phyloP scores from a whole-genome alignment of 768 basidiomycete species.

The Phlegmacium glaucopus region DNA sequence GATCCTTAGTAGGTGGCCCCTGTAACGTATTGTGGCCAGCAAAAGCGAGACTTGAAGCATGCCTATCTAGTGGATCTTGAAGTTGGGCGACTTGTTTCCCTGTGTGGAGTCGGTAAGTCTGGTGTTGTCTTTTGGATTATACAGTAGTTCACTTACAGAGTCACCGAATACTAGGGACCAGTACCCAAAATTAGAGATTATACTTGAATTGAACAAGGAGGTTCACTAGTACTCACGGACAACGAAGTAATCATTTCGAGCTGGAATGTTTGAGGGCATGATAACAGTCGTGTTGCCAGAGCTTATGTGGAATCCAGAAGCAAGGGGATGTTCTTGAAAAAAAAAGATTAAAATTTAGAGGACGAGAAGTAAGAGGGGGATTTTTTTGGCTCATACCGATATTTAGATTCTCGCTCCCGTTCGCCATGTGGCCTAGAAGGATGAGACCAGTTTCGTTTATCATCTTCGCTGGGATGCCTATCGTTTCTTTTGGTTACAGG shows the following conservation, averaged over 20 bases:
- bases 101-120: conserved; percentile 2
- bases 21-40: neutral
- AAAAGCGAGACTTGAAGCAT: neutral
- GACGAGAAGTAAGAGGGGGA: neutral
- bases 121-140: neutral
- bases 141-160: conserved; percentile 30
- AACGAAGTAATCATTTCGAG: conserved; percentile 40
- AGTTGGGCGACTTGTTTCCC: conserved; percentile 29
- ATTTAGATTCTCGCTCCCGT: conserved; percentile 47
- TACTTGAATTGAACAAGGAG: neutral
- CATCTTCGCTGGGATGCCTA: conserved; percentile 34
- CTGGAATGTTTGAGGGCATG: conserved; percentile 32
- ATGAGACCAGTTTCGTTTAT: conserved; percentile 35
- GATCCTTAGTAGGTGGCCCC: neutral
- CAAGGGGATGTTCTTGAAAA: conserved; percentile 40
- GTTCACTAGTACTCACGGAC: conserved; percentile 37
- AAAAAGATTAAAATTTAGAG: neutral
- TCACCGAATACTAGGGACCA: conserved; percentile 41
- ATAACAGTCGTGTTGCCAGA: conserved; percentile 35
- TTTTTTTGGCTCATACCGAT: conserved; percentile 31
- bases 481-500: conserved; percentile 20
- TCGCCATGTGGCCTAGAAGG: conserved; percentile 41
- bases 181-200: neutral
- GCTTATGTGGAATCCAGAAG: conserved; percentile 34
- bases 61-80: conserved; percentile 21